A percentile compares a stretch with the other conserved stretches of the same genome.
Evolutionary conservation across 257 asterid species (phyloP).

Genomic region (Henckelia pumila): DNA sequence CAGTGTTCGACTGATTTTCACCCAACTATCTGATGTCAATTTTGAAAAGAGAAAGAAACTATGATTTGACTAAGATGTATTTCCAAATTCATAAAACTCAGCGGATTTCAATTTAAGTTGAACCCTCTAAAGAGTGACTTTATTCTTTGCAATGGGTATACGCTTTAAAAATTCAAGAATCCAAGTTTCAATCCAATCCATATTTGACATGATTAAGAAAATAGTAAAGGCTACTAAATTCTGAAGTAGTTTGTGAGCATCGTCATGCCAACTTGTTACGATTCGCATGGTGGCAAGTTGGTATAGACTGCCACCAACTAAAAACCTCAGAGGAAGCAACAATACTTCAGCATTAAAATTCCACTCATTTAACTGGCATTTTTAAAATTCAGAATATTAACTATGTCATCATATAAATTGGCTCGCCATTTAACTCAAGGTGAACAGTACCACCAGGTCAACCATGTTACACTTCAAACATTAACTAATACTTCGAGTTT

Average conservation of each 20-base stretch:
- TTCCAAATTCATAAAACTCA: too few species aligned
- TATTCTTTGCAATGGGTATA: neutral
- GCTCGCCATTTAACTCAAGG: neutral
- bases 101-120: too few species aligned
- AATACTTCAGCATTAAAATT: too few species aligned
- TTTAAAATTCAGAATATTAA: neutral
- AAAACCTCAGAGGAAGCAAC: too few species aligned
- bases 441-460: conserved; percentile 10
- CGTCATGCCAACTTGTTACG: neutral
- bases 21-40: neutral
- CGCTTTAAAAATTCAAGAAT: neutral
- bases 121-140: conserved; percentile 1
- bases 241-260: neutral
- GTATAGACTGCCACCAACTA: too few species aligned
- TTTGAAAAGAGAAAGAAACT: neutral
- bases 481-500: neutral
- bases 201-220: too few species aligned
- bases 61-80: too few species aligned
- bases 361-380: neutral
- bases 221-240: neutral
- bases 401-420: conserved; percentile 7
- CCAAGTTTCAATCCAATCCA: neutral
- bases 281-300: neutral
- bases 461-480: neutral
- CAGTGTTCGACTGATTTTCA: conserved; percentile 4